These are phyloP conservation scores for Talaromyces islandicus DNA, from an alignment of 2,329 filamentous ascomycete species.

Conservation along the genomic window DNA sequence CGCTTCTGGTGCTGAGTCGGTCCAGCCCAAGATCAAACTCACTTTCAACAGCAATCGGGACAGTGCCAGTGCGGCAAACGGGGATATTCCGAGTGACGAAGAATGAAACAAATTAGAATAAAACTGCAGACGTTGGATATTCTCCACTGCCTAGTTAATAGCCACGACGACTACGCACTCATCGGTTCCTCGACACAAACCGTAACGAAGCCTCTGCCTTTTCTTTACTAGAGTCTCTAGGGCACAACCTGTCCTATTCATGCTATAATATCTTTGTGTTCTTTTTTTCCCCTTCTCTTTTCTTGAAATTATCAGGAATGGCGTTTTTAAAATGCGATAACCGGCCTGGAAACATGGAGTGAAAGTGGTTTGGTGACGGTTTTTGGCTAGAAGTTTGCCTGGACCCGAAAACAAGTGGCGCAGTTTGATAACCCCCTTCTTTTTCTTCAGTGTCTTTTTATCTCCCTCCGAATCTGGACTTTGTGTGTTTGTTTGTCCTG, in stretches of 20 bases:
- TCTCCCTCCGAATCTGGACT: background rate
- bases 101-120: constrained; percentile 17
- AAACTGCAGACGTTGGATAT: background rate
- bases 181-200: background rate
- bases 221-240: background rate
- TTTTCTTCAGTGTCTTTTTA: background rate
- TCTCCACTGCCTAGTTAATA: background rate
- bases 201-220: background rate
- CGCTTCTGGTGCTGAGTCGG: constrained; percentile 50
- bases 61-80: constrained; percentile 26
- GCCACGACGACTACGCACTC: background rate
- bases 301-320: background rate
- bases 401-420: background rate
- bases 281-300: background rate
- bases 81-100: constrained; percentile 25
- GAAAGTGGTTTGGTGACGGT: background rate
- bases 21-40: constrained; percentile 63
- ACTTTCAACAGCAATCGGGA: constrained; percentile 43
- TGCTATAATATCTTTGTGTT: background rate
- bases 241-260: background rate
- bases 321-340: background rate
- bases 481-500: background rate
- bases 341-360: background rate
- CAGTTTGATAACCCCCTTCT: background rate
- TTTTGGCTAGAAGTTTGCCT: background rate